These are phyloP conservation scores for Leccinum holopus DNA, from an alignment of 1,284 basidiomycete species.

Conservation along the genomic window DNA sequence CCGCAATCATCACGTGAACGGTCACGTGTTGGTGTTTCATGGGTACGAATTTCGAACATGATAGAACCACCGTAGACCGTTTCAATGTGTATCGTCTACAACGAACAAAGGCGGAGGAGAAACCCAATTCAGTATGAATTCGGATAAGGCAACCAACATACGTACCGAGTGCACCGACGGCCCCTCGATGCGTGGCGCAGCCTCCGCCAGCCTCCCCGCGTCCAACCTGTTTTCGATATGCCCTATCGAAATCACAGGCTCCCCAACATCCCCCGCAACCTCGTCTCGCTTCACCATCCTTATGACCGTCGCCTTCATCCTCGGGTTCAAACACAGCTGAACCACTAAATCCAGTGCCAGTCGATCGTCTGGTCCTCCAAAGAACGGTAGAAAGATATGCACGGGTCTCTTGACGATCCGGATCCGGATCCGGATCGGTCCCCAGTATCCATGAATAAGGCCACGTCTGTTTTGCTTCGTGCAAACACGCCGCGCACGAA, in stretches of 20 bases:
- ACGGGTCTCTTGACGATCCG: constrained; percentile 36
- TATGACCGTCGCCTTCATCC: constrained; percentile 70
- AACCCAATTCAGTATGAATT: neutral
- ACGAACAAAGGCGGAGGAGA: neutral
- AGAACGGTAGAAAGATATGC: constrained; percentile 89
- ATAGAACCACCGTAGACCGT: constrained; percentile 55
- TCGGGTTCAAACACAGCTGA: constrained; percentile 72
- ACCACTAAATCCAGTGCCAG: constrained; percentile 81
- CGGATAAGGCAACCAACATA: neutral
- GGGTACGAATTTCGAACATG: too few relatives aligned
- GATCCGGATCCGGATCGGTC: constrained; percentile 32
- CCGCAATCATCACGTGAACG: too few relatives aligned
- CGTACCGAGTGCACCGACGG: constrained; percentile 18
- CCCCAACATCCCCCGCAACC: neutral
- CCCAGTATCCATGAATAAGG: constrained; percentile 75
- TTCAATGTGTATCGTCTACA: constrained; percentile 51
- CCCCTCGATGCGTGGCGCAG: neutral
- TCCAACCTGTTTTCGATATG: neutral
- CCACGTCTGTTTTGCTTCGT: constrained; percentile 69
- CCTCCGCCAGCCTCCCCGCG: too few relatives aligned
- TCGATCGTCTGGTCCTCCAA: constrained; percentile 93
- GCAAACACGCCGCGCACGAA: constrained; percentile 86
- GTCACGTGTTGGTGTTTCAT: too few relatives aligned
- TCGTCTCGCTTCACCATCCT: constrained; percentile 17
- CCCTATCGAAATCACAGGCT: neutral